Conservation (phyloP, 78 protist species). For the Chrysochromulina tobinii region DNA sequence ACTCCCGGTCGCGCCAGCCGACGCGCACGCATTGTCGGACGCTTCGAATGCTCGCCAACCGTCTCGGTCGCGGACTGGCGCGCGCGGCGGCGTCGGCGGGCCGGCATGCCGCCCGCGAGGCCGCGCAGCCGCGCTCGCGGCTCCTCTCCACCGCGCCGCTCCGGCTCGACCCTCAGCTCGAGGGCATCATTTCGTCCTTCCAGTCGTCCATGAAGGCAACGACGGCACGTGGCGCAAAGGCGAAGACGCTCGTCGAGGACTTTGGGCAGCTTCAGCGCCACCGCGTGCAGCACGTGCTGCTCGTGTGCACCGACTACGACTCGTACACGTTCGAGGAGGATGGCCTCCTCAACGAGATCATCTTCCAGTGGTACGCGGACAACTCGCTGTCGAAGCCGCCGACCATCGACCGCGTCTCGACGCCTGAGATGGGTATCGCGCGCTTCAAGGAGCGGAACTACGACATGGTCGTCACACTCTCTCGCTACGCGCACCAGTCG, state of each 20-base stretch:
- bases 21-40: too few relatives aligned
- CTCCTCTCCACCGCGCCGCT: not conserved
- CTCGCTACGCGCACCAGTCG: not conserved
- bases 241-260: not conserved
- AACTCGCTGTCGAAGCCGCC: conserved; percentile 11
- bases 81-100: too few relatives aligned
- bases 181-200: not conserved
- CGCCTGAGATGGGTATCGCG: not conserved
- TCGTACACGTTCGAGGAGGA: conserved; percentile 34
- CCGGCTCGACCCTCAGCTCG: not conserved
- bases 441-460: not conserved
- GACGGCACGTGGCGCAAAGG: not conserved
- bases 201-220: too few relatives aligned
- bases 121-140: too few relatives aligned
- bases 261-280: not conserved
- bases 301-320: conserved; percentile 30
- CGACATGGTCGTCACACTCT: conserved; percentile 29
- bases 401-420: not conserved
- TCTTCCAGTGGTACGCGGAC: not conserved
- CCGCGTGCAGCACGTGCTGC: not conserved
- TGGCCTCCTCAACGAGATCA: not conserved
- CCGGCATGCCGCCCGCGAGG: too few relatives aligned
- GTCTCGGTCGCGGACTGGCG: too few relatives aligned
- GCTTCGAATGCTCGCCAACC: too few relatives aligned
- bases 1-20: too few relatives aligned